Evolutionary conservation across 352 stramenopile species (phyloP).

Genomic region (Globisporangium paroecandrum): DNA sequence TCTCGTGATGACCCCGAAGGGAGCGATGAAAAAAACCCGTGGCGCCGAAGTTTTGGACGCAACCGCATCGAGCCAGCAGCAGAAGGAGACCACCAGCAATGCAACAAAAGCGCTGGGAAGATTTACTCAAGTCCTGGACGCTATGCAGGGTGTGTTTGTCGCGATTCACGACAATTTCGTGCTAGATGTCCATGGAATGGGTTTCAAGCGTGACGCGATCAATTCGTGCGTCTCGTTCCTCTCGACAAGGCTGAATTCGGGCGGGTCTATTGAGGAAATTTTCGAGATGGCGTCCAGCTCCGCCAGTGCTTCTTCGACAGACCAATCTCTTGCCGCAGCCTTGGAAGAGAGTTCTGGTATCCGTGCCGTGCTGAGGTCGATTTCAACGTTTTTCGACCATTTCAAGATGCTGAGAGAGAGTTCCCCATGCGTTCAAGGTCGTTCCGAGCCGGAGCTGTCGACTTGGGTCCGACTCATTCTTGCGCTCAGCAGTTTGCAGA

Average conservation of each 20-base stretch:
- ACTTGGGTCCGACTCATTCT: conserved; percentile 11
- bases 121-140: conserved; percentile 26
- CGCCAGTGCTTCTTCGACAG: background rate
- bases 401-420: conserved; percentile 17
- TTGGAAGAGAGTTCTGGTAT: conserved; percentile 17
- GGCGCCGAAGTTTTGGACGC: conserved; percentile 19
- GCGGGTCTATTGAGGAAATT: background rate
- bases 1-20: conserved; percentile 46
- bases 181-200: conserved; percentile 26
- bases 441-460: background rate
- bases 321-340: background rate
- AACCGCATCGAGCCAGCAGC: conserved; percentile 2
- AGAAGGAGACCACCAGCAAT: conserved; percentile 1
- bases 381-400: conserved; percentile 22
- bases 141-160: conserved; percentile 22
- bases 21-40: conserved; percentile 46
- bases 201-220: background rate
- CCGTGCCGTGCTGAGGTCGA: conserved; percentile 22
- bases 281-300: background rate
- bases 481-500: background rate
- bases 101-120: conserved; percentile 12
- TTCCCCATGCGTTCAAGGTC: background rate
- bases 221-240: conserved; percentile 5
- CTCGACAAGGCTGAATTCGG: background rate
- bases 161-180: conserved; percentile 33